Evolutionary conservation across 441 rosid species (phyloP), one percentile per base, ranked within the genome.

Genomic region (Corymbia citriodora): DNA sequence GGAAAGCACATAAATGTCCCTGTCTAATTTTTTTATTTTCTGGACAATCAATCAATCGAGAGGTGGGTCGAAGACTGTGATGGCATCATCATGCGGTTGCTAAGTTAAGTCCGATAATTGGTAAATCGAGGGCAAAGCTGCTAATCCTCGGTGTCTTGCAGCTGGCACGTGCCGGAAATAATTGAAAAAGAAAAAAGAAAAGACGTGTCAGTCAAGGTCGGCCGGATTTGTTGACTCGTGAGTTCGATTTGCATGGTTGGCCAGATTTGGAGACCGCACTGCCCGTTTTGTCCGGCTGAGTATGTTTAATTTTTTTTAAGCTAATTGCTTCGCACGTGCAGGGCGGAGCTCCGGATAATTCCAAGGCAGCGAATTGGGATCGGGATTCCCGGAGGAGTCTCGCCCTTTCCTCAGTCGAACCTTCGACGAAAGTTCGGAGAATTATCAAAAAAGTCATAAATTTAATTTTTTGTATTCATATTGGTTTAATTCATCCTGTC

Each of bases 131-230:
- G n/a, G 17, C n/a, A 36, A 72, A 10, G 13, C 29, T 40, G 85
- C n/a, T 23, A 23, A 45, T 70, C 45, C 0, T 70, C 0, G 85
- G n/a, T 45, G 85, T 23, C 85, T 1, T 1, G n/a, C 85, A 45
- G n/a, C 85, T 23, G 53, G 53, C 85, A 79, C 53, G 5, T 45
- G 52, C 52, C 85, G 52, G 53, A 45, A 45, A 79, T 79, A 79
- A 45, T 7, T n/a, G 1, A 0, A 4, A 29, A 40, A 23, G 40
- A 3, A 13, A 19, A 17, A 7, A 14, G 17, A 17, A 7, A 14
- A 7, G 7, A 25, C 53, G 12, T 25, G n/a, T 45, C 85, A 8
- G 23, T 23, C 45, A 12, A 79, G 5, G 85, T 23, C 45, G 85
- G 52, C 52, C 52, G 25, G n/a, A 79, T 23, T 79, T 79, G 85